Conservation (phyloP, 2,329 filamentous ascomycete species). For the Gaeumannomyces tritici region DNA sequence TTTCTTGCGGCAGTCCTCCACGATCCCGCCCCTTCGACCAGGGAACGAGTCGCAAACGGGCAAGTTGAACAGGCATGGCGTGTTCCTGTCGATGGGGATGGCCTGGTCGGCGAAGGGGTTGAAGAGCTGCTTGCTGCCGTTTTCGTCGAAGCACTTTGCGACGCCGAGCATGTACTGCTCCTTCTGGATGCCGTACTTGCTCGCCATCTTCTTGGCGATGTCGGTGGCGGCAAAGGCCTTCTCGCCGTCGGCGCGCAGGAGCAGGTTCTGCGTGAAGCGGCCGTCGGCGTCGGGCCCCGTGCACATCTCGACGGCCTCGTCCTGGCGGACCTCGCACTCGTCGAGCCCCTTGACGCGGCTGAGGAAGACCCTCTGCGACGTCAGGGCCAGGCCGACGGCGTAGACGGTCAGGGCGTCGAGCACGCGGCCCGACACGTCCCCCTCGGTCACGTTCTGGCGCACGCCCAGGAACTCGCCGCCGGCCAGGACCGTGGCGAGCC, state of each 20-base stretch:
- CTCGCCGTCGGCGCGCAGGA: background rate
- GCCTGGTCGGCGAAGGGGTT: constrained; percentile 1
- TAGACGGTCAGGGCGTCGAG: background rate
- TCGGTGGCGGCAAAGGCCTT: background rate
- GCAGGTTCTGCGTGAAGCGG: background rate
- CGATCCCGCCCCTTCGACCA: background rate
- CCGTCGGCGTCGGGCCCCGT: background rate
- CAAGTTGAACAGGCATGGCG: background rate
- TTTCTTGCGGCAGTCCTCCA: background rate
- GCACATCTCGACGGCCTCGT: background rate
- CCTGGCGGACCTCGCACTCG: no score
- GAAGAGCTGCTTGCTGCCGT: constrained; percentile 6
- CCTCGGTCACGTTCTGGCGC: background rate
- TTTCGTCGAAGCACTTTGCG: constrained; percentile 5
- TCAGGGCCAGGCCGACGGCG: background rate
- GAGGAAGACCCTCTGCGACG: background rate
- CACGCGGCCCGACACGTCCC: background rate
- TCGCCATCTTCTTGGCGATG: background rate
- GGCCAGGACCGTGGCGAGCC: background rate
- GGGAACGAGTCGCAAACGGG: background rate
- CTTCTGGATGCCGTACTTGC: constrained; percentile 5
- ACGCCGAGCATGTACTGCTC: constrained; percentile 5
- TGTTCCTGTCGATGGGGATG: background rate
- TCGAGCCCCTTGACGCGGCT: background rate
- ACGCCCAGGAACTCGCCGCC: background rate